Conservation (phyloP, 2,329 filamentous ascomycete genomes). For the Lachnellula willkommii region DNA sequence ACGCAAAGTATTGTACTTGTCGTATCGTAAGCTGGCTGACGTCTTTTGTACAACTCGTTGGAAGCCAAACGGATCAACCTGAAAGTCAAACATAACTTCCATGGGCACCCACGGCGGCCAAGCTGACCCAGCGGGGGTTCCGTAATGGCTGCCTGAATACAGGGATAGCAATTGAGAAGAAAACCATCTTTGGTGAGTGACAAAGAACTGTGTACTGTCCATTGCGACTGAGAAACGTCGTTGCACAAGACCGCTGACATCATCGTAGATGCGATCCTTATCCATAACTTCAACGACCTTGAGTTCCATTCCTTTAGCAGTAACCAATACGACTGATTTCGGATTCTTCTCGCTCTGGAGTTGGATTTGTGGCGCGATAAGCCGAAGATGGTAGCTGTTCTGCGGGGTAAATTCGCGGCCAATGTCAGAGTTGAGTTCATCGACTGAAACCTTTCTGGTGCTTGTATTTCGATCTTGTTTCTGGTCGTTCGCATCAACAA, state of each 20-base stretch:
- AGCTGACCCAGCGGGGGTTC: constrained; percentile 72
- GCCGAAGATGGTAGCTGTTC: constrained; percentile 87
- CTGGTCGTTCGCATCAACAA: constrained; percentile 64
- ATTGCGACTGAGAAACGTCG: constrained; percentile 90
- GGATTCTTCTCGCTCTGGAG: constrained; percentile 97
- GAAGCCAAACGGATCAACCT: constrained; percentile 93
- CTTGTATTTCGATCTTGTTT: constrained; percentile 31
- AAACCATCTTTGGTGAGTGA: constrained; percentile 90
- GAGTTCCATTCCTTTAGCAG: constrained; percentile 95
- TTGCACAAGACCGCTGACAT: constrained; percentile 91
- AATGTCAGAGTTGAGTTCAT: constrained; percentile 68
- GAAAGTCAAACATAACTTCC: constrained; percentile 97
- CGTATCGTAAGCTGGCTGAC: constrained; percentile 86
- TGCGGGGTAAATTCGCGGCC: constrained; percentile 83
- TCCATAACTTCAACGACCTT: constrained; percentile 99
- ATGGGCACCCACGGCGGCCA: constrained; percentile 99
- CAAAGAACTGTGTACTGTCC: constrained; percentile 98
- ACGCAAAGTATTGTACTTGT: constrained; percentile 96
- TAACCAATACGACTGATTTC: constrained; percentile 93
- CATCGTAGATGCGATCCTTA: constrained; percentile 84
- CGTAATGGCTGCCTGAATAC: constrained; percentile 92
- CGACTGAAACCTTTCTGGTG: constrained; percentile 39
- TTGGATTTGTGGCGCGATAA: constrained; percentile 97
- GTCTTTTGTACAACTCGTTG: constrained; percentile 95
- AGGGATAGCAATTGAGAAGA: constrained; percentile 77